Evolutionary conservation across 2,329 filamentous ascomycete species (phyloP).

Genomic region (Pseudodiploospora longispora): DNA sequence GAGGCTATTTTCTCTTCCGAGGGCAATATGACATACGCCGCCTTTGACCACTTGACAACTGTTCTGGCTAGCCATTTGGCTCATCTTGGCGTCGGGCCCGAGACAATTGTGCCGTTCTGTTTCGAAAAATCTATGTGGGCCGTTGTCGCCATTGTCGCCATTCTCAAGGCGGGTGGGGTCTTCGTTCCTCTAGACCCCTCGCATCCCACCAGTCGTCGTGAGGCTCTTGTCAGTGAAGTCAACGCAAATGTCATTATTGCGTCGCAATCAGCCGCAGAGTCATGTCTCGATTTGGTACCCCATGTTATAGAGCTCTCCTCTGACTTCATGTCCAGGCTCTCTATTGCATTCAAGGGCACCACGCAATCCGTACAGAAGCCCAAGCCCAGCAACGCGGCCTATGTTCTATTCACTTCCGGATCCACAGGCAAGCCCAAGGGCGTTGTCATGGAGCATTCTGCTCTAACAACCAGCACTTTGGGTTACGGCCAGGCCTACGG

Average conservation of each 20-base stretch:
- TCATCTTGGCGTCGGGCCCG: slow-evolving; percentile 8
- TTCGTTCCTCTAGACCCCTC: slow-evolving; percentile 7
- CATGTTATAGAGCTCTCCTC: slow-evolving; percentile 3
- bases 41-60: slow-evolving; percentile 7
- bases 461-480: slow-evolving; percentile 2
- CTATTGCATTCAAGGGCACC: neutral
- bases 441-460: slow-evolving; percentile 6
- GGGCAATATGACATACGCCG: slow-evolving; percentile 12
- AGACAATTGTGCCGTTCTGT: slow-evolving; percentile 8
- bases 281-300: neutral
- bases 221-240: neutral
- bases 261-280: neutral
- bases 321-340: neutral
- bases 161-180: slow-evolving; percentile 21
- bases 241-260: slow-evolving; percentile 2
- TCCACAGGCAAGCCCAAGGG: slow-evolving; percentile 7
- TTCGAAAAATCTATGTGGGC: slow-evolving; percentile 15
- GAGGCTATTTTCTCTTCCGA: slow-evolving; percentile 13
- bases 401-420: slow-evolving; percentile 7
- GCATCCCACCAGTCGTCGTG: neutral
- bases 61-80: slow-evolving; percentile 4
- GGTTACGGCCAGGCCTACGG: slow-evolving; percentile 2
- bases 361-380: neutral
- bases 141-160: slow-evolving; percentile 15
- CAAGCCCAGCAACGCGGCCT: slow-evolving; percentile 3